Percentiles rank a stretch among this genome's conserved stretches.
Conservation (phyloP, 805 yeast species). For the Metschnikowia kunwiensis region DNA sequence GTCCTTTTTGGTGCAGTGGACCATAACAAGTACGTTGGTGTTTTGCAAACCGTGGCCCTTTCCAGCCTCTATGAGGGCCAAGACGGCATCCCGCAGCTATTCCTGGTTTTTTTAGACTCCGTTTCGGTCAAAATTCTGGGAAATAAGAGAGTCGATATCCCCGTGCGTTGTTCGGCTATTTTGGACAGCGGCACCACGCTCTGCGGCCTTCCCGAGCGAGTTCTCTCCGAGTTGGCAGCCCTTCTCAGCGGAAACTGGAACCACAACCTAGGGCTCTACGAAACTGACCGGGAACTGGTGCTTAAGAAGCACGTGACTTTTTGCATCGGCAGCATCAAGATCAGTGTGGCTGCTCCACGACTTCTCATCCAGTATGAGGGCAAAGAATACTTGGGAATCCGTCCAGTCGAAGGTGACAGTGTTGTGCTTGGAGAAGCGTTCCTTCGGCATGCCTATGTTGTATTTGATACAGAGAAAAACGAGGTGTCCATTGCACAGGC, state of each 20-base stretch:
- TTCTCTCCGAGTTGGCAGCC: constrained; percentile 20
- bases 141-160: too few species aligned
- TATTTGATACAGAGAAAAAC: constrained; percentile 58
- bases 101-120: constrained; percentile 46
- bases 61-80: constrained; percentile 38
- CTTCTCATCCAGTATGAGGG: constrained; percentile 1
- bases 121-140: too few species aligned
- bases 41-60: constrained; percentile 35
- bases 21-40: constrained; percentile 33
- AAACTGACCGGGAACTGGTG: neutral
- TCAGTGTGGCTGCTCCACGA: neutral
- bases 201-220: constrained; percentile 42
- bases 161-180: neutral
- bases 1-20: constrained; percentile 44
- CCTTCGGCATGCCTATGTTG: constrained; percentile 60
- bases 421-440: constrained; percentile 53
- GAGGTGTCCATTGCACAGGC: constrained; percentile 54
- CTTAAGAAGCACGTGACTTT: neutral
- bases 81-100: constrained; percentile 40
- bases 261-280: constrained; percentile 1
- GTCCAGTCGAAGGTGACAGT: constrained; percentile 1
- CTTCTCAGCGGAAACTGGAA: constrained; percentile 3
- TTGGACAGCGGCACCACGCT: constrained; percentile 55
- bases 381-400: constrained; percentile 25
- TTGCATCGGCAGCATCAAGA: constrained; percentile 1